These are phyloP conservation scores for Neofusicoccum sp. DNA, from an alignment of 2,329 filamentous ascomycete genomes.

Conservation along the genomic window DNA sequence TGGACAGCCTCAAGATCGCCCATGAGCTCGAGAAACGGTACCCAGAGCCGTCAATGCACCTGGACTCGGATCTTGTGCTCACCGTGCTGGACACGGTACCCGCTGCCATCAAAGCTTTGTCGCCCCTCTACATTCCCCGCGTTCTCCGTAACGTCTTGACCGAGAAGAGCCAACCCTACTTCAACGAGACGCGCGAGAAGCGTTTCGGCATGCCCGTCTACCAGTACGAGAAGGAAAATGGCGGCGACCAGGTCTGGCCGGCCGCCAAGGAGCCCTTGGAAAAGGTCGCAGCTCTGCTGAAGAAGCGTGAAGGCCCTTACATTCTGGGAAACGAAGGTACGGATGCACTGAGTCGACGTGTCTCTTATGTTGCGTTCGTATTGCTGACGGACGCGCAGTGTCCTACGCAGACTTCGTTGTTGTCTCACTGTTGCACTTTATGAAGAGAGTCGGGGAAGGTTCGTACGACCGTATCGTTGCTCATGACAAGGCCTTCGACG, in stretches of 20 bases:
- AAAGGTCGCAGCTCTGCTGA: slow-evolving; percentile 49
- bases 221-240: slow-evolving; percentile 51
- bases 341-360: slow-evolving; percentile 35
- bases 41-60: slow-evolving; percentile 60
- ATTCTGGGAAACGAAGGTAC: slow-evolving; percentile 58
- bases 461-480: slow-evolving; percentile 44
- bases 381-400: slow-evolving; percentile 27
- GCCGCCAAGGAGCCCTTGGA: slow-evolving; percentile 42
- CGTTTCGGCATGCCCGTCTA: slow-evolving; percentile 57
- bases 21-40: slow-evolving; percentile 60
- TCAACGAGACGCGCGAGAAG: slow-evolving; percentile 54
- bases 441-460: slow-evolving; percentile 39
- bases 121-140: slow-evolving; percentile 39
- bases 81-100: slow-evolving; percentile 40
- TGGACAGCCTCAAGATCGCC: slow-evolving; percentile 67
- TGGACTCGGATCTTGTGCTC: slow-evolving; percentile 51
- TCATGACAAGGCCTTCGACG: slow-evolving; percentile 40
- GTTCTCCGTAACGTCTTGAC: slow-evolving; percentile 58
- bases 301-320: slow-evolving; percentile 62
- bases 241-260: slow-evolving; percentile 55
- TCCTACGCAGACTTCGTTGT: slow-evolving; percentile 56
- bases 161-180: slow-evolving; percentile 51
- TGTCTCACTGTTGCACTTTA: slow-evolving; percentile 52
- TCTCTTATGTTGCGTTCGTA: not conserved
- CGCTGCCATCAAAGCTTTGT: slow-evolving; percentile 25